These are phyloP conservation scores for Penicillium crustosum DNA, from an alignment of 2,329 filamentous ascomycete species.

Conservation along the genomic window DNA sequence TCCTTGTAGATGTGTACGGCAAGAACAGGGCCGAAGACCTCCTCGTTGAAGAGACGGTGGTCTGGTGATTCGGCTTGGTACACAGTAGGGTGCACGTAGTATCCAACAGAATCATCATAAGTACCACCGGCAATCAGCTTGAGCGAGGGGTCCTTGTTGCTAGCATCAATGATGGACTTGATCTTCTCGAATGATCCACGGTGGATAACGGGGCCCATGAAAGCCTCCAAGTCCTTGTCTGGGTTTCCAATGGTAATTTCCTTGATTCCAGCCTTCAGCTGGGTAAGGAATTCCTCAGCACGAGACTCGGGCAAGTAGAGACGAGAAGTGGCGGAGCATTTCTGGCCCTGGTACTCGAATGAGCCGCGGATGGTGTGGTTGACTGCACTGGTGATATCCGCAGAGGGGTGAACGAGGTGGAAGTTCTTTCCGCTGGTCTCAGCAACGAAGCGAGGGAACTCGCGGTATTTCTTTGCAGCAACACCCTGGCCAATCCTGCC, in stretches of 20 bases:
- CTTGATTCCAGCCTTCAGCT: slow-evolving; percentile 63
- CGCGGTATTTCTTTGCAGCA: slow-evolving; percentile 72
- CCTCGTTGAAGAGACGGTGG: slow-evolving; percentile 70
- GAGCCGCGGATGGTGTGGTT: slow-evolving; percentile 78
- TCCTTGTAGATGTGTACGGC: slow-evolving; percentile 76
- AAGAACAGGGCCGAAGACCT: slow-evolving; percentile 78
- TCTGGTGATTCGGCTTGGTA: slow-evolving; percentile 69
- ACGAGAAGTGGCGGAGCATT: slow-evolving; percentile 79
- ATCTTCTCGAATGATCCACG: slow-evolving; percentile 75
- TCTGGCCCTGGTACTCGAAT: slow-evolving; percentile 87
- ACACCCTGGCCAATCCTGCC: slow-evolving; percentile 77
- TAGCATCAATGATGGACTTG: slow-evolving; percentile 70
- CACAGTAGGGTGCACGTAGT: slow-evolving; percentile 77
- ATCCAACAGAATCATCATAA: slow-evolving; percentile 73
- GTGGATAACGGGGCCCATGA: slow-evolving; percentile 84
- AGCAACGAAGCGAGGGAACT: slow-evolving; percentile 82
- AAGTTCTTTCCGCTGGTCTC: slow-evolving; percentile 94
- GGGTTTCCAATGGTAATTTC: slow-evolving; percentile 64
- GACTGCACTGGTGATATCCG: slow-evolving; percentile 73
- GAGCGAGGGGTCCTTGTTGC: slow-evolving; percentile 68
- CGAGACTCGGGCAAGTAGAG: slow-evolving; percentile 72
- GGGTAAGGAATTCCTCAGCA: slow-evolving; percentile 68
- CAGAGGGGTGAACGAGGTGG: slow-evolving; percentile 73
- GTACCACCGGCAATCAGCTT: slow-evolving; percentile 71
- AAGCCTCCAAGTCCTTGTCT: slow-evolving; percentile 54